Evolutionary conservation across 2,329 filamentous ascomycete genomes (phyloP), one percentile per base, ranked within the genome.

Genomic region (Helotiales sp.): DNA sequence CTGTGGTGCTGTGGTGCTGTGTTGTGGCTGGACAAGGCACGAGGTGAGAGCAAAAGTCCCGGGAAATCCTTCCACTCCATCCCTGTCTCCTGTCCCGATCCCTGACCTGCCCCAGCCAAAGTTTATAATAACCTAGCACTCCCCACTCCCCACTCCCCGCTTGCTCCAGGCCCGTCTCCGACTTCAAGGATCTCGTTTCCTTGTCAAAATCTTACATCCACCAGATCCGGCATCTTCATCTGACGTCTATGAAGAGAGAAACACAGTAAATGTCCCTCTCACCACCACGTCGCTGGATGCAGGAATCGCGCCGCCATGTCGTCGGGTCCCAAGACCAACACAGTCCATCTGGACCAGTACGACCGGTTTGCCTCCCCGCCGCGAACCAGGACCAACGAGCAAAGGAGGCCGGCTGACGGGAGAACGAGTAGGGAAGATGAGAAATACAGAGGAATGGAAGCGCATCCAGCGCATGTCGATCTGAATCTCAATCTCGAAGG

Each of bases 401-500:
- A 28, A 52, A 52, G 24, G 49, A 30, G 13, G 26, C 49, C 49
- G 49, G 26, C 49, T 52, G 49, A 52, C 49, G 49, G 22, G 49
- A 26, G 49, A 8, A 30, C 24, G 15, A n/a, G 6, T 30, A 52
- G 49, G 49, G 49, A 52, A 52, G 49, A 52, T 52, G 49, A 52
- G 49, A 52, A 52, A 8, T 52, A 52, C 24, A 52, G 49, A 52
- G 49, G 49, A 11, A 8, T 52, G 49, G 49, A 52, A 30, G 49
- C 49, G 49, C 49, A 52, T 52, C 17, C 49, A 4, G 49, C 49
- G 49, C 71, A 73, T 52, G 65, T 74, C 54, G 64, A 73, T 43
- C 45, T 74, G 22, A 74, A 73, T 57, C 57, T 66, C 20, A 74
- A 74, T 61, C 54, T 68, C 6, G 54, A 55, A 54, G 72, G 70